Evolutionary conservation across 768 basidiomycete species (phyloP).

Genomic region (Trametes cubensis): DNA sequence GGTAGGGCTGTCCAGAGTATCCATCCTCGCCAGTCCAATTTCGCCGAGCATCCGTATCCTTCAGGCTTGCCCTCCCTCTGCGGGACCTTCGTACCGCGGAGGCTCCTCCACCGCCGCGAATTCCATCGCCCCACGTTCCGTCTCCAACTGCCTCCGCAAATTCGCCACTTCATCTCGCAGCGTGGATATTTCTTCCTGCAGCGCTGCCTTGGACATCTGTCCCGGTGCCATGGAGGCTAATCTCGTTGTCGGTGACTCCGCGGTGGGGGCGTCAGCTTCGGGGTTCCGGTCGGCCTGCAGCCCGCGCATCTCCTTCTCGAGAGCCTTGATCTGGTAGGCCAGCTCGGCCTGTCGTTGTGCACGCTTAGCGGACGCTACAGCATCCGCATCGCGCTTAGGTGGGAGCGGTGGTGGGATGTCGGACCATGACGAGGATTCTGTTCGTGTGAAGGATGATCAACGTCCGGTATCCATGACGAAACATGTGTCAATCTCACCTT

Average conservation of each 20-base stretch:
- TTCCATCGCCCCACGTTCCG: neutral
- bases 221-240: neutral
- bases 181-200: neutral
- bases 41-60: neutral
- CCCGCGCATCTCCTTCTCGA: slow-evolving; percentile 4
- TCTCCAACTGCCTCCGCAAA: neutral
- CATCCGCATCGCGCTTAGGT: neutral
- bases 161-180: slow-evolving; percentile 8
- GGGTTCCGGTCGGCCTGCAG: neutral
- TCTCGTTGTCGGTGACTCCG: neutral
- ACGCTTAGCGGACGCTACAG: neutral
- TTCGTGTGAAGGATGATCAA: neutral
- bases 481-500: no score
- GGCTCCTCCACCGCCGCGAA: neutral
- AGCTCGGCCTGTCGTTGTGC: slow-evolving; percentile 5
- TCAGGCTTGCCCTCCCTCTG: neutral
- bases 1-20: no score
- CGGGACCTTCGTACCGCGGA: neutral
- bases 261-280: neutral
- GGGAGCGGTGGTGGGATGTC: neutral
- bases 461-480: no score
- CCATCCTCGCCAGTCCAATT: no score
- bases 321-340: slow-evolving; percentile 5
- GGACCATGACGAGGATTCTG: neutral
- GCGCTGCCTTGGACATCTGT: neutral